phyloP scores from a whole-genome alignment of 179 eudicot species.

The Corrigiola litoralis region DNA sequence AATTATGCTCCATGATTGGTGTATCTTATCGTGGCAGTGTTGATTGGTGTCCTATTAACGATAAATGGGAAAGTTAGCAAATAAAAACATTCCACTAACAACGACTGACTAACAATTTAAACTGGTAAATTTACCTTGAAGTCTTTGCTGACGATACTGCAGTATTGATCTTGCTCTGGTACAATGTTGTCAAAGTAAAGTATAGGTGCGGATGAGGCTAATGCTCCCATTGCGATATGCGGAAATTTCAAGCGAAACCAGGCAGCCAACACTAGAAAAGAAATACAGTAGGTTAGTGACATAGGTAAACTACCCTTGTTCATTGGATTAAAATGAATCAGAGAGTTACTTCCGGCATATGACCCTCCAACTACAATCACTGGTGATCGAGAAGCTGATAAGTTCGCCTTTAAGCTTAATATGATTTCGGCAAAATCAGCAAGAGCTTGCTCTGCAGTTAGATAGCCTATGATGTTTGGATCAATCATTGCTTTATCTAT shows the following conservation, averaged over 20 bases:
- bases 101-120: no score
- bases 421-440: neutral
- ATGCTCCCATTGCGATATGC: neutral
- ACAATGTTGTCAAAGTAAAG: neutral
- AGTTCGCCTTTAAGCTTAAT: neutral
- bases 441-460: neutral
- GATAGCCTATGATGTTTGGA: neutral
- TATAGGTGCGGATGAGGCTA: neutral
- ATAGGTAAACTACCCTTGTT: no score
- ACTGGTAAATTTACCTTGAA: no score
- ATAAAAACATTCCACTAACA: no score
- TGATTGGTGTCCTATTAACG: no score
- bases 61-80: no score
- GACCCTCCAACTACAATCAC: neutral
- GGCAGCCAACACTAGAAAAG: neutral
- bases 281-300: no score
- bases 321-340: no score
- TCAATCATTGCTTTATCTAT: neutral
- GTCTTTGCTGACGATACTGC: neutral
- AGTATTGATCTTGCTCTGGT: neutral
- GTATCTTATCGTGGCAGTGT: no score
- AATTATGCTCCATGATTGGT: no score
- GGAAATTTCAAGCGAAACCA: neutral
- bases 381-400: neutral
- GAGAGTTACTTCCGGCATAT: neutral